A percentile compares a stretch with the other conserved stretches of the same genome.
Conservation (phyloP, 306 rosid species). For the Corylus heterophylla region DNA sequence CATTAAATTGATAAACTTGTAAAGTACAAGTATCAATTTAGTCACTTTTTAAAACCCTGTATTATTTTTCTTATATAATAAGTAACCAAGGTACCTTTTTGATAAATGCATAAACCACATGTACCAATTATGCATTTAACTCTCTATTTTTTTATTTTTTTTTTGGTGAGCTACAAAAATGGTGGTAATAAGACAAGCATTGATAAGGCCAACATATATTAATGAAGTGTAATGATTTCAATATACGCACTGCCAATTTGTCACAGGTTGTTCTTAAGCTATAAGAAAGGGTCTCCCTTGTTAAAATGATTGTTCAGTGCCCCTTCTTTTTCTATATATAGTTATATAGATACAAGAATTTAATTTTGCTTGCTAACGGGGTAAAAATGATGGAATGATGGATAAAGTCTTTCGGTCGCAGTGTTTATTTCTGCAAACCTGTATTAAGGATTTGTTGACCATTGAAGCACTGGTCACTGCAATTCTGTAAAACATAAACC, state of each 20-base stretch:
- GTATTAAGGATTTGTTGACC: neutral
- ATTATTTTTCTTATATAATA: no score
- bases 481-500: neutral
- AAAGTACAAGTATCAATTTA: no score
- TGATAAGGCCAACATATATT: neutral
- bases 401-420: neutral
- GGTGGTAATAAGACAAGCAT: neutral
- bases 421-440: neutral
- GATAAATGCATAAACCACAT: no score
- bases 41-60: no score
- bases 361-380: neutral
- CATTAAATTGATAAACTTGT: no score
- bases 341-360: no score
- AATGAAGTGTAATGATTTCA: neutral
- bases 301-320: neutral
- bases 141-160: no score
- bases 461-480: neutral
- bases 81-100: no score
- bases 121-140: no score
- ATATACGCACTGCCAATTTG: neutral
- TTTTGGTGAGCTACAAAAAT: no score
- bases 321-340: neutral
- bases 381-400: neutral
- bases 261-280: neutral
- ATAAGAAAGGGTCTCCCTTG: neutral